phyloP scores from a whole-genome alignment of 208 protist genomes.

The Vickermania ingenoplastis region DNA sequence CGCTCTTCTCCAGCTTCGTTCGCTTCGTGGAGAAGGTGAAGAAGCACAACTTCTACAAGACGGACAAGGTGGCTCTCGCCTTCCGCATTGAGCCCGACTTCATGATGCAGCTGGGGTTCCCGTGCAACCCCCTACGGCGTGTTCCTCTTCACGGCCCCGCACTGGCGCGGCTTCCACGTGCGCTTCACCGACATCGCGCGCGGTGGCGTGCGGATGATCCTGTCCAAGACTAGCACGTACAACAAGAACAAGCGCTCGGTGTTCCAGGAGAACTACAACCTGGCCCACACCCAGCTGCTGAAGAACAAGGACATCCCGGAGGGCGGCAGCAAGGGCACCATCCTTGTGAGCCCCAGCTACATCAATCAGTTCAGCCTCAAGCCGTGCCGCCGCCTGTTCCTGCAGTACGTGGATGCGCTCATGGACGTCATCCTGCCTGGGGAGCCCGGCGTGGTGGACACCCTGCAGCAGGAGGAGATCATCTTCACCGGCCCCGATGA shows the following conservation, averaged over 20 bases:
- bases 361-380: constrained; percentile 59
- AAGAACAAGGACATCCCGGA: constrained; percentile 98
- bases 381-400: constrained; percentile 76
- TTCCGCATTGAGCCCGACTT: constrained; percentile 88
- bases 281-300: constrained; percentile 90
- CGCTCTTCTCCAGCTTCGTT: constrained; percentile 80
- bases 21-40: constrained; percentile 88
- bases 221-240: constrained; percentile 86
- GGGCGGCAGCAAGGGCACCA: constrained; percentile 93
- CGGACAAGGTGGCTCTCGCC: constrained; percentile 77
- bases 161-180: constrained; percentile 96
- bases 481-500: constrained; percentile 94
- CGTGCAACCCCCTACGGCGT: constrained; percentile 81
- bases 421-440: constrained; percentile 86
- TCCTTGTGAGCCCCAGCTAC: constrained; percentile 69
- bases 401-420: constrained; percentile 91
- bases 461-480: constrained; percentile 77
- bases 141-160: constrained; percentile 86
- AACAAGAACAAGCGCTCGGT: constrained; percentile 80
- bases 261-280: constrained; percentile 96
- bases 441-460: constrained; percentile 72
- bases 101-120: constrained; percentile 69
- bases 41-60: constrained; percentile 94
- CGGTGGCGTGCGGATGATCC: constrained; percentile 94
- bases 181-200: constrained; percentile 93